phyloP scores from a whole-genome alignment of 2,329 filamentous ascomycete species.

The Pseudogymnoascus sp. region DNA sequence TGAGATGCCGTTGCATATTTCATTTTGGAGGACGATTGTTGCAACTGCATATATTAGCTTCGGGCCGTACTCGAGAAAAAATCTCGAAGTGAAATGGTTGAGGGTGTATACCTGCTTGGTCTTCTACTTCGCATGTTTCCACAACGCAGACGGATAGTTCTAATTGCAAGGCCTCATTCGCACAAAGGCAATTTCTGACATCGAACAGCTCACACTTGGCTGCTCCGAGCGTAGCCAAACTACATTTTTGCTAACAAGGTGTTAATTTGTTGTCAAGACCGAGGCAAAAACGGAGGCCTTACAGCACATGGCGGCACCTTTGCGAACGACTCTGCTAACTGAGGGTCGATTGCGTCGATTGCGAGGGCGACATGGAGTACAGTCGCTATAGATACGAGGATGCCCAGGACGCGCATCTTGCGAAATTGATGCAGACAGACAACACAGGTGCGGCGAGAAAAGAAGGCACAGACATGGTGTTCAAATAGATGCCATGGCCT shows the following conservation, averaged over 20 bases:
- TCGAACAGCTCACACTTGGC: background rate
- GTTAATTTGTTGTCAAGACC: background rate
- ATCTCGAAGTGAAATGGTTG: background rate
- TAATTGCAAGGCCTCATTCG: conserved; percentile 13
- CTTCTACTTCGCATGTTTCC: conserved; percentile 13
- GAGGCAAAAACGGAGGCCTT: background rate
- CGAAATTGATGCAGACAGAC: background rate
- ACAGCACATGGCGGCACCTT: conserved; percentile 9
- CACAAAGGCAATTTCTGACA: conserved; percentile 16
- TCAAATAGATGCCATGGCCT: conserved; percentile 3
- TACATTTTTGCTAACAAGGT: background rate
- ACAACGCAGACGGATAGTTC: conserved; percentile 13
- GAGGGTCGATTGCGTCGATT: too few relatives aligned
- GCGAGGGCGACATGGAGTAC: background rate
- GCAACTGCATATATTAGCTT: background rate
- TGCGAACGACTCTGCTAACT: background rate
- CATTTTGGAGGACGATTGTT: conserved; percentile 12
- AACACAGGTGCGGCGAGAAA: background rate
- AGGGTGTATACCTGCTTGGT: conserved; percentile 15
- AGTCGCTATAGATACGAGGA: background rate
- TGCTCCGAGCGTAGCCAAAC: background rate
- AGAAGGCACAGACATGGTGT: conserved; percentile 1
- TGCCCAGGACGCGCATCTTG: conserved; percentile 6
- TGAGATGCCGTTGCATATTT: conserved; percentile 15
- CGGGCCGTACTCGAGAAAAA: background rate